Conservation (phyloP, 2,329 filamentous ascomycete genomes). For the Fusarium pseudonygamai region DNA sequence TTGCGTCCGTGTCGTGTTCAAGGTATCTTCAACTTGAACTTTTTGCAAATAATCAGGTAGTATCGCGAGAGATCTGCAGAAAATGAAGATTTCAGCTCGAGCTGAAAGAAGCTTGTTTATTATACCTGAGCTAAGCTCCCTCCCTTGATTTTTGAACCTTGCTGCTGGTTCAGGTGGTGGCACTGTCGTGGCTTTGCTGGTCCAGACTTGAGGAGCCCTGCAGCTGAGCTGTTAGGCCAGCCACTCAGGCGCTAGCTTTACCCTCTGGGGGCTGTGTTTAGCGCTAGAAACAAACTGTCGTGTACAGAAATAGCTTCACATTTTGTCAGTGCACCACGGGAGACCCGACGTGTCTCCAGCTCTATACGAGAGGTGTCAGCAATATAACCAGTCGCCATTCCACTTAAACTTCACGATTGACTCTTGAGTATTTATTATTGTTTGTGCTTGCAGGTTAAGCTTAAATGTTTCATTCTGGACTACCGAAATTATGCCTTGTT, state of each 20-base stretch:
- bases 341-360: background rate
- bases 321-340: background rate
- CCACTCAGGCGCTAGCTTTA: conserved; percentile 10
- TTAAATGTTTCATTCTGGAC: background rate
- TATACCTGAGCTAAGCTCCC: conserved; percentile 19
- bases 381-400: background rate
- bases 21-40: background rate
- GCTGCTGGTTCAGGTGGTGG: conserved; percentile 8
- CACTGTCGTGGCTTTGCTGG: conserved; percentile 27
- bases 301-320: conserved; percentile 24
- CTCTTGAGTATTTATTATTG: background rate
- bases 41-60: background rate
- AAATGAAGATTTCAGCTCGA: background rate
- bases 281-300: background rate
- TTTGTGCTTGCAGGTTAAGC: background rate
- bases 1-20: background rate
- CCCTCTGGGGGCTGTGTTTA: conserved; percentile 21
- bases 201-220: conserved; percentile 17
- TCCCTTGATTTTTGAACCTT: conserved; percentile 11
- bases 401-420: background rate
- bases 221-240: conserved; percentile 2
- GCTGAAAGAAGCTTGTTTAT: conserved; percentile 16
- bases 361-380: background rate
- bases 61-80: background rate
- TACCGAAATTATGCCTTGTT: background rate